Base-by-base conservation (phyloP, 805 yeast genomes). In the Yarrowia phangngaensis region DNA sequence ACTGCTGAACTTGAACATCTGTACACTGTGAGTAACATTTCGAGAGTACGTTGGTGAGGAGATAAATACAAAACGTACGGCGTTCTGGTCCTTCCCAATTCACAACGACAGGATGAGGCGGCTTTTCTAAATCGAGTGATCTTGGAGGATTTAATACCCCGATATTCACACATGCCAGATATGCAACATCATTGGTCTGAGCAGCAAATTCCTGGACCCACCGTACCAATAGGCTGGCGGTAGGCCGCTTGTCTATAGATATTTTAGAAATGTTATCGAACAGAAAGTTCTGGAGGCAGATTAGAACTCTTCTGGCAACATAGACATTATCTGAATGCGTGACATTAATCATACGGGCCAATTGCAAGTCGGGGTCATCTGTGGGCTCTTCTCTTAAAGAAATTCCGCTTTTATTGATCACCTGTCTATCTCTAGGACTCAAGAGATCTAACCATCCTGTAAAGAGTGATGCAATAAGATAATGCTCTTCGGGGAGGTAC, bases 1-100 rank as follows among this genome's bases (percentile, higher is more conserved):
- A 84, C 51, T 84, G 71, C 62, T 92, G 98, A 40, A 79, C 77
- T 16, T 78, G 75, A 0, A 97, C 95, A 59, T 88, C 88, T 24
- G 82, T 84, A 1, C 96, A 82, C 0, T 95, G 88, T 79, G 94
- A 82, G 64, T 88, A 89, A 1, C 87, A 78, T 24, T 85, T 87
- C 7, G 89, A 82, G n/a, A 92, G 70, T 52, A 78, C 71, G 49
- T 75, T 73, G 52, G 84, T 81, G 24, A 89, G 68, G 40, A 89
- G 77, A 56, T 73, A 71, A 3, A 76, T 68, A 23, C 87, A 70
- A 58, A 90, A 86, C 16, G 17, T 28, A 29, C 35, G 35, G 6
- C 34, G 28, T 7, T 29, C 35, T n/a, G 35, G 35, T 1, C 48
- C 48, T 29, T 19, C 13, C 48, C 48, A 41, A 12, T 41, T 29